A percentile compares a stretch with the other conserved stretches of the same genome.
phyloP scores from a whole-genome alignment of 805 yeast species.

The Komagataella kurtzmanii region DNA sequence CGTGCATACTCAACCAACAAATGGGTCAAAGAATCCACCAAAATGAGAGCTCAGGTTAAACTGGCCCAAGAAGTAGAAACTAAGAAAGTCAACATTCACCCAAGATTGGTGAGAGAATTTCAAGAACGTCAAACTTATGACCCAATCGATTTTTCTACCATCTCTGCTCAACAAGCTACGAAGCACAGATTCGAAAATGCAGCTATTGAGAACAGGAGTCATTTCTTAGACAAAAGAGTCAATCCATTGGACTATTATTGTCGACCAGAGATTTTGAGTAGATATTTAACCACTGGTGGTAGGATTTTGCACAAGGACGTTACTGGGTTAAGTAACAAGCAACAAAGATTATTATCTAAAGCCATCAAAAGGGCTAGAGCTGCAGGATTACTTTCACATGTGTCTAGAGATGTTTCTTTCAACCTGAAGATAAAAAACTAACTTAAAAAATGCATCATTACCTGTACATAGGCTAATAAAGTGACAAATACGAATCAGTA shows the following conservation, averaged over 20 bases:
- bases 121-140: conserved; percentile 47
- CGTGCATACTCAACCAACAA: not conserved
- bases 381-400: conserved; percentile 65
- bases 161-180: conserved; percentile 38
- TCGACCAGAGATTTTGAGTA: conserved; percentile 56
- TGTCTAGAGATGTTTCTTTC: conserved; percentile 46
- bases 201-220: conserved; percentile 3
- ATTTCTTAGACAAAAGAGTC: conserved; percentile 26
- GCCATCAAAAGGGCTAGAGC: conserved; percentile 75
- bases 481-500: not conserved
- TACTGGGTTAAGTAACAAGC: conserved; percentile 51
- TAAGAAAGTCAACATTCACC: conserved; percentile 16
- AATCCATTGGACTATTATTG: conserved; percentile 62
- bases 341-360: conserved; percentile 59
- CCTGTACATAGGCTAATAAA: not conserved
- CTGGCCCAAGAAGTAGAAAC: not conserved
- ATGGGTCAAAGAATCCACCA: not conserved
- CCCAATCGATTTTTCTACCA: conserved; percentile 63
- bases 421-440: conserved; percentile 10
- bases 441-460: conserved; percentile 11
- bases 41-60: not conserved
- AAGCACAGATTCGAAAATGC: conserved; percentile 17
- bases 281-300: conserved; percentile 59
- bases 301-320: conserved; percentile 61
- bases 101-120: conserved; percentile 31